phyloP scores from a whole-genome alignment of 1,284 basidiomycete species.

The Wallemia mellicola region DNA sequence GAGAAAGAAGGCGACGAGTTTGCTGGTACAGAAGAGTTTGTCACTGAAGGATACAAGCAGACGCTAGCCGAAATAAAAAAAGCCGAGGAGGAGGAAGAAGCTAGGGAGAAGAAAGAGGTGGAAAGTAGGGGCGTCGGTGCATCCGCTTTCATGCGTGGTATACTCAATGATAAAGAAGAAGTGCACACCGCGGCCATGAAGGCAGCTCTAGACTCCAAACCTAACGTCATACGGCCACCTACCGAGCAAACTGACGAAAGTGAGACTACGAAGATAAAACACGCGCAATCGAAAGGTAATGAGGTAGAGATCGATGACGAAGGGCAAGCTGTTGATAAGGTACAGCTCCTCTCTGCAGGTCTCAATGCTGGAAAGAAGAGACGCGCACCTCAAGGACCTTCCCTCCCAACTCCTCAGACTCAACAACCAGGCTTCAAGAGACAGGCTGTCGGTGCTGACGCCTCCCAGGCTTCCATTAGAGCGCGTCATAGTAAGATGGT shows the following conservation, averaged over 20 bases:
- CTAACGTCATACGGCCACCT: slow-evolving; percentile 5
- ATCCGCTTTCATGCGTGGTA: slow-evolving; percentile 53
- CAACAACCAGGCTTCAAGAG: slow-evolving; percentile 24
- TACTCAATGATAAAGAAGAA: slow-evolving; percentile 49
- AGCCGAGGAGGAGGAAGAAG: slow-evolving; percentile 70
- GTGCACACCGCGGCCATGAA: slow-evolving; percentile 56
- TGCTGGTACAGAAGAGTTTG: slow-evolving; percentile 77
- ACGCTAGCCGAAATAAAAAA: slow-evolving; percentile 73
- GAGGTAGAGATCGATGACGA: slow-evolving; percentile 92
- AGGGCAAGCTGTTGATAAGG: slow-evolving; percentile 85
- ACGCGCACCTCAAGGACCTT: slow-evolving; percentile 9
- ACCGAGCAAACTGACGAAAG: slow-evolving; percentile 12
- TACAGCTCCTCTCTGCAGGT: slow-evolving; percentile 65
- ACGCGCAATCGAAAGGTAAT: slow-evolving; percentile 38
- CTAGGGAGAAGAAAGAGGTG: slow-evolving; percentile 41
- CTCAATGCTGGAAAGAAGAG: slow-evolving; percentile 38
- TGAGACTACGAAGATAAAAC: not conserved
- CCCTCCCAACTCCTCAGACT: slow-evolving; percentile 34
- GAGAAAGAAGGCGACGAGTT: slow-evolving; percentile 83
- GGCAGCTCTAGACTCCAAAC: slow-evolving; percentile 21
- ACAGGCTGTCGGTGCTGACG: slow-evolving; percentile 47
- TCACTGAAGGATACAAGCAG: slow-evolving; percentile 87
- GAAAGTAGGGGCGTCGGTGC: slow-evolving; percentile 31
- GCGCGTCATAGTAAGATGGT: slow-evolving; percentile 44
- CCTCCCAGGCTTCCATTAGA: slow-evolving; percentile 45